Evolutionary conservation across 306 rosid genomes (phyloP), one percentile per base, ranked within the genome.

Genomic region (Medicago truncatula): DNA sequence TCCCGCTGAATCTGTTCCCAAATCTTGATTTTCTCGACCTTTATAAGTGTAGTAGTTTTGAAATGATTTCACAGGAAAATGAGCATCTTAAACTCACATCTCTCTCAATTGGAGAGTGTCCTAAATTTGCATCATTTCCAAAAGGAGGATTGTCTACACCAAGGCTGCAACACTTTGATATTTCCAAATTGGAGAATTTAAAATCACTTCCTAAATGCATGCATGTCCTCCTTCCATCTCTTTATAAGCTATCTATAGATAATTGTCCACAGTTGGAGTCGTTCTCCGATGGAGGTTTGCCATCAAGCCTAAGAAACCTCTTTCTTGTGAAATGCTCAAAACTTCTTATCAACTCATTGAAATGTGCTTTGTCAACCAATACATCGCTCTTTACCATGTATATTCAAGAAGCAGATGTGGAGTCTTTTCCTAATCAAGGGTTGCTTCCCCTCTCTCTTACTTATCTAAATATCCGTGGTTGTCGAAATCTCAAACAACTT

Each of bases 381-480:
- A 28, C 13, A 5, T 36, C 71, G 71, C 31, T 38, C 5, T 1
- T 5, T 0, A 0, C 2, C 20, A 21, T 7, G 11, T 0, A 0
- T 0, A 1, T 75, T 59, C 2, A 0, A 5, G 3, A 8, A 16
- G 67, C 16, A 21, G 44, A 70, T 1, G 57, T 67, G 53, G 75
- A 73, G 50, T 72, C 66, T 5, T 70, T 82, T 40, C 88, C 83
- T 0, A 65, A 68, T 34, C 38, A 38, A 17, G 54, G 71, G 16
- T 1, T 58, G 7, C 78, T 83, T 18, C 87, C 87, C 7, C 1
- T 13, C 10, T 50, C 61, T 50, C 85, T 86, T 16, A 7, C 14
- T 4, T 0, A 0, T 12, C 73, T 82, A 5, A 0, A 0, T 0
- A 9, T 67, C 16, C 0, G 0, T 4, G 1, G 0, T 0, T 28